Evolutionary conservation across 1,139 yeast species (phyloP), one percentile per base, ranked within the genome.

Genomic region (Yamadazyma taylorii): DNA sequence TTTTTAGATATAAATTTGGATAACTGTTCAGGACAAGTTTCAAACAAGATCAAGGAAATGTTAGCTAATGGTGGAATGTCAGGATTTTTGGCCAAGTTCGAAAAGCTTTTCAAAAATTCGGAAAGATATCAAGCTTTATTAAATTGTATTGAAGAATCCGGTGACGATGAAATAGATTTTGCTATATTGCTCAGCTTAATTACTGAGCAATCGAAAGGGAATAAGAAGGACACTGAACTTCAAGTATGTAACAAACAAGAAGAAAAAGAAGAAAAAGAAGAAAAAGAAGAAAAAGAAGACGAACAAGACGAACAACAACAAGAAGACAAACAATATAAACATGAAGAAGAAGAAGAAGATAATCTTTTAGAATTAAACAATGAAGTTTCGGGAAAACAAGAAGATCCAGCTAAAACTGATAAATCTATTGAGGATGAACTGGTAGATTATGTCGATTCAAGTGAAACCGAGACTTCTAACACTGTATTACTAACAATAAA

Each of bases 1-100:
- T 43, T 52, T 22, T 55, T 55, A 41, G 68, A 64, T 43, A 55
- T 64, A 33, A 63, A 67, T 28, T 43, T 63, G 30, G 48, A 54
- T 24, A 37, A 55, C 23, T 58, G 61, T 28, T 47, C 55, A 10
- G 31, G 34, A n/a, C 52, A 48, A 12, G 51, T 54, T 25, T 50
- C 49, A 24, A 38, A 37, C 2, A 52, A 43, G 30, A 48, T 65
- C 27, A 59, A 55, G 34, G 17, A 41, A 7, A 41, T 54, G 31
- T 42, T 61, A 22, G 25, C 33, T 3, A 48, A 43, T n/a, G 51
- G 49, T 14, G 51, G 49, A 12, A 37, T 24, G 22, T 23, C 55
- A 33, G 50, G 51, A 0, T 61, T 61, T 37, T 42, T 52, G 9
- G 33, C 42, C 2, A 54, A 59, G 33, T 55, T 63, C 28, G 56